Conservation (phyloP, 768 basidiomycete genomes). For the Boletales sp. region DNA sequence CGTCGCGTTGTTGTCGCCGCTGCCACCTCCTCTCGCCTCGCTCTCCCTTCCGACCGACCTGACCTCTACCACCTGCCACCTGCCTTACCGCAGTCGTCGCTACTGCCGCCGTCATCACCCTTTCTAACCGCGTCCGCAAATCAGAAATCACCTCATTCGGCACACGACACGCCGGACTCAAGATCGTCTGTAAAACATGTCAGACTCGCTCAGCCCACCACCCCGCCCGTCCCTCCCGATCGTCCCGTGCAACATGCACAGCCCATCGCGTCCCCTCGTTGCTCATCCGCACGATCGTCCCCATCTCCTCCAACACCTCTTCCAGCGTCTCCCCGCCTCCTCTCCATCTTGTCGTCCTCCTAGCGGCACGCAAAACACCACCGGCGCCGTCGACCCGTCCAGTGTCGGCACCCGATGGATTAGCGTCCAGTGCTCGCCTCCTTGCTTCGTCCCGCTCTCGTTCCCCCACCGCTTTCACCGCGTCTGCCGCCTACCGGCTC, state of each 20-base stretch:
- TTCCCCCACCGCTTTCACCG: too few species aligned
- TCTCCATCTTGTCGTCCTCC: slow-evolving; percentile 76
- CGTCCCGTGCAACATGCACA: slow-evolving; percentile 63
- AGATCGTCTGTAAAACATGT: slow-evolving; percentile 50
- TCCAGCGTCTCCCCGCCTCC: slow-evolving; percentile 67
- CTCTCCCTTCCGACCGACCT: too few species aligned
- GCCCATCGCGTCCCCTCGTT: slow-evolving; percentile 75
- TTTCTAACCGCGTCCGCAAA: slow-evolving; percentile 69
- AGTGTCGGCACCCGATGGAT: slow-evolving; percentile 80
- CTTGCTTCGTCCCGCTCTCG: too few species aligned
- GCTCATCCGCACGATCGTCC: slow-evolving; percentile 75
- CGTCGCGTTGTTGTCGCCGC: too few species aligned
- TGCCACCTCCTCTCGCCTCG: too few species aligned
- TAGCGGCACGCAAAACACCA: slow-evolving; percentile 88
- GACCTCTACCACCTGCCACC: too few species aligned
- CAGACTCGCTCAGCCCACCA: slow-evolving; percentile 82
- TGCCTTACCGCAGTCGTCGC: too few species aligned
- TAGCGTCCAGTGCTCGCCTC: slow-evolving; percentile 77
- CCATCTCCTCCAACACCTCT: slow-evolving; percentile 67
- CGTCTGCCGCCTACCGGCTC: too few species aligned
- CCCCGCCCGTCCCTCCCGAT: slow-evolving; percentile 55
- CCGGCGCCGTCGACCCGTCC: slow-evolving; percentile 63
- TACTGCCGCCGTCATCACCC: too few species aligned
- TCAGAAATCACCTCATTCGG: slow-evolving; percentile 46
- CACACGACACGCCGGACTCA: slow-evolving; percentile 44